phyloP scores from a whole-genome alignment of 2,329 filamentous ascomycete species.

The Pyrenophora teres region DNA sequence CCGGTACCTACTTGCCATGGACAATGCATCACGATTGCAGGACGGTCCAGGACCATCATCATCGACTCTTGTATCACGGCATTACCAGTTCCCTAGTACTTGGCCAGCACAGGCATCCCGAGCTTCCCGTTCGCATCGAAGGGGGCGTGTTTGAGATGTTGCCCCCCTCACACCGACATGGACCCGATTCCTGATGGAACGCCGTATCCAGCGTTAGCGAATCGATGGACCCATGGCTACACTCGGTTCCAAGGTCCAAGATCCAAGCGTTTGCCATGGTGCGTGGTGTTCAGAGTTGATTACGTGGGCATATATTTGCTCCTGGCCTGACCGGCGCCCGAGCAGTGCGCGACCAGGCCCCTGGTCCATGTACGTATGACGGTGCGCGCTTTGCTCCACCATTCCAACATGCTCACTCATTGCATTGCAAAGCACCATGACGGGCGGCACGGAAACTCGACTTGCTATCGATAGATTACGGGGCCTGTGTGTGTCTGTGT shows the following conservation, averaged over 20 bases:
- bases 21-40: conserved; percentile 16
- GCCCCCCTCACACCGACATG: conserved; percentile 15
- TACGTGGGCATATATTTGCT: conserved; percentile 21
- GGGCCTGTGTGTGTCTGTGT: neutral
- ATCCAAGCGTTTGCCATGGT: conserved; percentile 7
- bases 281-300: conserved; percentile 14
- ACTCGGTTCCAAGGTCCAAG: neutral
- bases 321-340: conserved; percentile 2
- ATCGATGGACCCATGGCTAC: conserved; percentile 7
- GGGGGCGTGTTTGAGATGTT: conserved; percentile 21
- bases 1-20: too few species aligned
- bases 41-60: conserved; percentile 1
- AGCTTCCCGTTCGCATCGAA: conserved; percentile 16
- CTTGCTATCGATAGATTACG: conserved; percentile 26
- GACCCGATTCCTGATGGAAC: conserved; percentile 14
- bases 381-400: conserved; percentile 17
- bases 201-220: conserved; percentile 3
- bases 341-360: conserved; percentile 10
- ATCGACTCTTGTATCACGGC: conserved; percentile 5
- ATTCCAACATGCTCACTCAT: conserved; percentile 15
- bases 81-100: too few species aligned
- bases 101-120: conserved; percentile 6
- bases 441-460: conserved; percentile 27
- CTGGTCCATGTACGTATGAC: conserved; percentile 18
- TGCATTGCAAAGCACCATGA: conserved; percentile 25